Conservation (phyloP, 2,329 filamentous ascomycete species). For the Hortaea werneckii region DNA sequence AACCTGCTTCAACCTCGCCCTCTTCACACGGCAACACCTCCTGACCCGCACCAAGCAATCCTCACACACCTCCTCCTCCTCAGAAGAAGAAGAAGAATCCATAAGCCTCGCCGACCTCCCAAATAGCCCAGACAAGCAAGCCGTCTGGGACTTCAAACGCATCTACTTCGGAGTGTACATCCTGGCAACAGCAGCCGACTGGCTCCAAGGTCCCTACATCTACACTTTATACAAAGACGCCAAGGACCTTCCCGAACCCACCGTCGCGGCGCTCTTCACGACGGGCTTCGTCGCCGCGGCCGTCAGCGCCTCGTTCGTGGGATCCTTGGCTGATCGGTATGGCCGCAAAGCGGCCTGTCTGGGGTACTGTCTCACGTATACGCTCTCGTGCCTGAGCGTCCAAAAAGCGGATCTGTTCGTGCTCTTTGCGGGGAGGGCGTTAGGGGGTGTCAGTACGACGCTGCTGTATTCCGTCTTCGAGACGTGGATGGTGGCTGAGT, state of each 20-base stretch:
- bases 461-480: not conserved
- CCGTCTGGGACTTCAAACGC: constrained; percentile 25
- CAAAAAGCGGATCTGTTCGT: constrained; percentile 36
- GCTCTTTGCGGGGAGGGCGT: constrained; percentile 42
- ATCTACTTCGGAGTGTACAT: constrained; percentile 36
- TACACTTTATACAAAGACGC: constrained; percentile 46
- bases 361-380: constrained; percentile 45
- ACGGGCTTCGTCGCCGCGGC: constrained; percentile 42
- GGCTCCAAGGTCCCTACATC: constrained; percentile 41
- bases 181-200: constrained; percentile 37
- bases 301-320: constrained; percentile 39
- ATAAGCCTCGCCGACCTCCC: not conserved
- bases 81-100: not conserved
- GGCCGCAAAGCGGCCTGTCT: constrained; percentile 45
- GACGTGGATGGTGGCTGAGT: not conserved
- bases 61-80: too few relatives aligned
- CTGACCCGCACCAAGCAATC: too few relatives aligned
- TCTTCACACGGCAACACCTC: constrained; percentile 9
- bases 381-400: constrained; percentile 44
- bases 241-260: constrained; percentile 26
- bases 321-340: constrained; percentile 39
- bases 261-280: constrained; percentile 28
- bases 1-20: constrained; percentile 11
- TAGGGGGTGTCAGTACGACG: constrained; percentile 14
- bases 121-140: constrained; percentile 5